Conservation (phyloP, 371 early-diverging fungal genomes). For the Haplosporangium sp. region DNA sequence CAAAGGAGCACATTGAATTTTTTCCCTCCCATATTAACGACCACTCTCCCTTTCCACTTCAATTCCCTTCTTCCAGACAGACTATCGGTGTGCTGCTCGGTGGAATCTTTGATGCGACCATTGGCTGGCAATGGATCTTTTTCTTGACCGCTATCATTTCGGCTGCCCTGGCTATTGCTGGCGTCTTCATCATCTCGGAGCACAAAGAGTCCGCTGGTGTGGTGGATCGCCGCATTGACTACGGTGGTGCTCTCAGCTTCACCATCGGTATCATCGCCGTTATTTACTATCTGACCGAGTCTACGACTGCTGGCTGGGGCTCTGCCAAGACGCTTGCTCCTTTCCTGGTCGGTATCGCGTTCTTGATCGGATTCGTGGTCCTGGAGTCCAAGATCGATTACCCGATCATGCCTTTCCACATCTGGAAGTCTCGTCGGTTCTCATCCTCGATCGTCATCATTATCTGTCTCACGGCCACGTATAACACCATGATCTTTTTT, state of each 20-base stretch:
- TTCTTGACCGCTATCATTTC: slow-evolving; percentile 53
- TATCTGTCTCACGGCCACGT: slow-evolving; percentile 41
- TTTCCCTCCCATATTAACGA: background rate
- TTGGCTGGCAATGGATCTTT: slow-evolving; percentile 61
- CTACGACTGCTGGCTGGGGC: slow-evolving; percentile 39
- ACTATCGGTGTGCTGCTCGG: slow-evolving; percentile 29
- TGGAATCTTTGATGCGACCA: slow-evolving; percentile 29
- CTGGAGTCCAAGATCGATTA: slow-evolving; percentile 30
- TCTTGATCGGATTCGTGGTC: slow-evolving; percentile 43
- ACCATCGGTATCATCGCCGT: slow-evolving; percentile 51
- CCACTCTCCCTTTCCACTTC: background rate
- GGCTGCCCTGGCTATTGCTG: slow-evolving; percentile 16
- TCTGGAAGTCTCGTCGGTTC: slow-evolving; percentile 54
- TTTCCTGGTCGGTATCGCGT: slow-evolving; percentile 19
- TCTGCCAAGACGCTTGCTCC: slow-evolving; percentile 29
- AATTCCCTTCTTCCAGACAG: background rate
- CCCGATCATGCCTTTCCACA: slow-evolving; percentile 52
- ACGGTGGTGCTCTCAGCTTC: slow-evolving; percentile 46
- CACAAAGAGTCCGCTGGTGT: background rate
- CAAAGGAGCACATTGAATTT: background rate
- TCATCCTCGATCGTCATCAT: slow-evolving; percentile 51
- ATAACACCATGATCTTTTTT: slow-evolving; percentile 52
- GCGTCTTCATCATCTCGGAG: slow-evolving; percentile 23
- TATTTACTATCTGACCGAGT: slow-evolving; percentile 54
- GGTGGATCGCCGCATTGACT: slow-evolving; percentile 42